These are phyloP conservation scores for Dujonia santamariae DNA, from an alignment of 1,139 yeast genomes.

Conservation along the genomic window DNA sequence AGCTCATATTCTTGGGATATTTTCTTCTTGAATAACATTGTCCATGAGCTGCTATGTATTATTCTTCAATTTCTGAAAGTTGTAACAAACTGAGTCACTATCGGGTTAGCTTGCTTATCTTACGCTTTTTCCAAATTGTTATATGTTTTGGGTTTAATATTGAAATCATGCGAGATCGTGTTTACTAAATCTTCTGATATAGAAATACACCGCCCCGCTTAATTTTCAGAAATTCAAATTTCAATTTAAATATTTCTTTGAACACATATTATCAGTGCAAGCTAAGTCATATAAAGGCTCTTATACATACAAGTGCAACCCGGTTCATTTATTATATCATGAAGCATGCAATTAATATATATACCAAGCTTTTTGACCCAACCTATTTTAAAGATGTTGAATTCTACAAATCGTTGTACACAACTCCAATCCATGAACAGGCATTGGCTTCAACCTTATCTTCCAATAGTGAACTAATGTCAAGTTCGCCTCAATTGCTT, in stretches of 20 bases:
- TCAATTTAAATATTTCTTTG: too few species aligned
- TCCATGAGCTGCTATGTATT: too few species aligned
- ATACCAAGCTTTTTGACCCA: conserved; percentile 23
- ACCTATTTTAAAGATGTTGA: conserved; percentile 18
- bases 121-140: too few species aligned
- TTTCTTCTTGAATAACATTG: too few species aligned
- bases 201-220: too few species aligned
- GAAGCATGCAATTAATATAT: conserved; percentile 17
- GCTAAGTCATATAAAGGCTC: background rate
- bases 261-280: background rate
- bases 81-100: too few species aligned
- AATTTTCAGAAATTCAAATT: too few species aligned
- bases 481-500: conserved; percentile 8
- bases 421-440: conserved; percentile 23
- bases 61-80: too few species aligned
- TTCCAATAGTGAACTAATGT: conserved; percentile 19
- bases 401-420: conserved; percentile 23
- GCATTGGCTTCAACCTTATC: conserved; percentile 23
- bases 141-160: too few species aligned
- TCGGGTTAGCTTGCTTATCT: too few species aligned
- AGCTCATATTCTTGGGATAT: conserved; percentile 8
- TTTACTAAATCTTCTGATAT: too few species aligned
- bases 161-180: too few species aligned
- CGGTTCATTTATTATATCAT: conserved; percentile 3
- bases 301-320: background rate